These are phyloP conservation scores for Coriaria nepalensis DNA, from an alignment of 306 rosid genomes.

Conservation along the genomic window DNA sequence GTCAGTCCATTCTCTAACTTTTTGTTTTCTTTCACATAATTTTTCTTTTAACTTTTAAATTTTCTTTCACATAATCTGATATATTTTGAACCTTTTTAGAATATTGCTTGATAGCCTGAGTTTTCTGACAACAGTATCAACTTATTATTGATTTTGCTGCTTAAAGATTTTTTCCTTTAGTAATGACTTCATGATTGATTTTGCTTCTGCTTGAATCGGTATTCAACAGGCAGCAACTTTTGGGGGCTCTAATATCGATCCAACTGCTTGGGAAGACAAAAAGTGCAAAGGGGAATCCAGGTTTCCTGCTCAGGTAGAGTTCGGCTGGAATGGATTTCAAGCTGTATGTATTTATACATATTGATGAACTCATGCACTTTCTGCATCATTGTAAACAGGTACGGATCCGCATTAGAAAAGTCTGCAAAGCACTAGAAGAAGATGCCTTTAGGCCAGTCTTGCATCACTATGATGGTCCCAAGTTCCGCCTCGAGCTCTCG, in stretches of 20 bases:
- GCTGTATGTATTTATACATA: not conserved
- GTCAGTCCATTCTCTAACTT: conserved; percentile 22
- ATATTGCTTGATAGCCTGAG: too few relatives aligned
- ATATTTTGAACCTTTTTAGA: not conserved
- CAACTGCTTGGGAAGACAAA: conserved; percentile 99
- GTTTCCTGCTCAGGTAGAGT: conserved; percentile 93
- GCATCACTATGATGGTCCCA: conserved; percentile 98
- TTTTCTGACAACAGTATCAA: too few relatives aligned
- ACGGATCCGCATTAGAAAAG: conserved; percentile 61
- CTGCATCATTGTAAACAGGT: conserved; percentile 30
- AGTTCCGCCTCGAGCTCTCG: conserved; percentile 97
- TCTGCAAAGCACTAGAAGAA: conserved; percentile 95
- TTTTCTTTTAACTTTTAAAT: conserved; percentile 3
- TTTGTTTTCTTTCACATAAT: not conserved
- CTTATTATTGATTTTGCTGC: not conserved
- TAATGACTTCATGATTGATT: not conserved
- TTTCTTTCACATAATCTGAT: conserved; percentile 6
- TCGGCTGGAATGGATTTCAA: conserved; percentile 5
- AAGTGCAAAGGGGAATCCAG: conserved; percentile 98
- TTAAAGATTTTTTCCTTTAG: not conserved
- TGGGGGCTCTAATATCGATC: conserved; percentile 99
- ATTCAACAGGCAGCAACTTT: conserved; percentile 75
- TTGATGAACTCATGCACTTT: too few relatives aligned
- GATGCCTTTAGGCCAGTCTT: conserved; percentile 95
- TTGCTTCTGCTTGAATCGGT: conserved; percentile 1